Evolutionary conservation across 768 basidiomycete species (phyloP).

Genomic region (Strobilomyces dryophilus): DNA sequence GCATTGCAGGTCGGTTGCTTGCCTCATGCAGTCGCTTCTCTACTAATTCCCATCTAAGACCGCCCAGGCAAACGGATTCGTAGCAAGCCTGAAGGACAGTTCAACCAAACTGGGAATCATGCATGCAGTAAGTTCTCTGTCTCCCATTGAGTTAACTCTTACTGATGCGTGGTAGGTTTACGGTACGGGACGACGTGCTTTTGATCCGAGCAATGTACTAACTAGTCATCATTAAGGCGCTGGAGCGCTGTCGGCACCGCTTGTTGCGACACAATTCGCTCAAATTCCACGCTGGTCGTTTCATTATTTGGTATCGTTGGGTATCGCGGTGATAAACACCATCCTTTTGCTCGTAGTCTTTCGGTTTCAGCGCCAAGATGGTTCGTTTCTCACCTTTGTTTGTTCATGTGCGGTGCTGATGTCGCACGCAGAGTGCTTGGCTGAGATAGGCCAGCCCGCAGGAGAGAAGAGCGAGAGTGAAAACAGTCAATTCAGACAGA

Average conservation of each 20-base stretch:
- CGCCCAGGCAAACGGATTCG: constrained; percentile 46
- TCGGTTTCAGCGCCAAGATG: constrained; percentile 63
- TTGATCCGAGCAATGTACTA: constrained; percentile 1
- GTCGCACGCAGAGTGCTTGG: constrained; percentile 44
- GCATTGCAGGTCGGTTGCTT: constrained; percentile 39
- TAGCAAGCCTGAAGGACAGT: constrained; percentile 37
- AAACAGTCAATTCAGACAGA: constrained; percentile 44
- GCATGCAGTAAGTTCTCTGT: constrained; percentile 33
- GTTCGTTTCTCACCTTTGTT: constrained; percentile 32
- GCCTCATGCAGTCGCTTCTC: too few relatives aligned
- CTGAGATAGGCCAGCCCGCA: constrained; percentile 47
- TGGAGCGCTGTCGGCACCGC: constrained; percentile 65
- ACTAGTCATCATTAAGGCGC: constrained; percentile 39
- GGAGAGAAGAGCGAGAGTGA: constrained; percentile 35
- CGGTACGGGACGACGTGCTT: constrained; percentile 25
- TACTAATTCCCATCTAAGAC: constrained; percentile 28
- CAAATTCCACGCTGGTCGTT: constrained; percentile 66
- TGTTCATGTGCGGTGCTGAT: constrained; percentile 1
- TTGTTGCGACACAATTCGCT: constrained; percentile 80
- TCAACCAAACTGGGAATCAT: constrained; percentile 39
- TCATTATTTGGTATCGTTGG: constrained; percentile 70
- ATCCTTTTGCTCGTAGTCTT: constrained; percentile 54
- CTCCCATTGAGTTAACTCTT: neutral
- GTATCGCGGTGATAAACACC: constrained; percentile 55
- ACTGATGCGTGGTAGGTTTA: constrained; percentile 17